These are phyloP conservation scores for Anaeromyces robustus DNA, from an alignment of 192 early-diverging fungal species.

Conservation along the genomic window DNA sequence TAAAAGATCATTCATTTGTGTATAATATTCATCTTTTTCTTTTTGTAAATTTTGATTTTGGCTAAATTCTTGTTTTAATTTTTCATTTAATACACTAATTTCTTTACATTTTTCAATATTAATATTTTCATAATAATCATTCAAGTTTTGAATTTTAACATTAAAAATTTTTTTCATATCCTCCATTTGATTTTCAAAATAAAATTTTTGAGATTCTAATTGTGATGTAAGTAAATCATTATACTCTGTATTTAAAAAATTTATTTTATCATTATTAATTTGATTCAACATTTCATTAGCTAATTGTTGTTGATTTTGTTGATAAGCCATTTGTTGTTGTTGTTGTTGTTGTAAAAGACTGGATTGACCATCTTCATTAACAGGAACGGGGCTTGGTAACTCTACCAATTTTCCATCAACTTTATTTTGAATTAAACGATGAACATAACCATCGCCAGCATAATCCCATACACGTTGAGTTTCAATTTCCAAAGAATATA, in stretches of 20 bases:
- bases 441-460: constrained; percentile 89
- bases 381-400: constrained; percentile 29
- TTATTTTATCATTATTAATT: neutral
- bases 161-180: neutral
- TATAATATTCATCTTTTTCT: neutral
- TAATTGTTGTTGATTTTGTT: neutral
- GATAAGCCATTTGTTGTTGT: neutral
- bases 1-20: neutral
- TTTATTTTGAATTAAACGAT: constrained; percentile 82
- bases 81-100: neutral
- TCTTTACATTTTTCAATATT: neutral
- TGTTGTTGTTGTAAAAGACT: neutral
- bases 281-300: neutral
- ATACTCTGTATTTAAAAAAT: neutral
- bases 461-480: constrained; percentile 99
- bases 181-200: neutral
- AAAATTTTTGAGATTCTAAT: neutral
- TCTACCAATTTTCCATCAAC: constrained; percentile 87
- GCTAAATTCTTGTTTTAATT: neutral
- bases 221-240: neutral
- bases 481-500: constrained; percentile 82
- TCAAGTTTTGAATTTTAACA: neutral
- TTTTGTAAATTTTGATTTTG: neutral
- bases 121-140: neutral
- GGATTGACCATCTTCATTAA: constrained; percentile 5